Evolutionary conservation across 768 basidiomycete genomes (phyloP).

Genomic region (Hydnum rufescens): DNA sequence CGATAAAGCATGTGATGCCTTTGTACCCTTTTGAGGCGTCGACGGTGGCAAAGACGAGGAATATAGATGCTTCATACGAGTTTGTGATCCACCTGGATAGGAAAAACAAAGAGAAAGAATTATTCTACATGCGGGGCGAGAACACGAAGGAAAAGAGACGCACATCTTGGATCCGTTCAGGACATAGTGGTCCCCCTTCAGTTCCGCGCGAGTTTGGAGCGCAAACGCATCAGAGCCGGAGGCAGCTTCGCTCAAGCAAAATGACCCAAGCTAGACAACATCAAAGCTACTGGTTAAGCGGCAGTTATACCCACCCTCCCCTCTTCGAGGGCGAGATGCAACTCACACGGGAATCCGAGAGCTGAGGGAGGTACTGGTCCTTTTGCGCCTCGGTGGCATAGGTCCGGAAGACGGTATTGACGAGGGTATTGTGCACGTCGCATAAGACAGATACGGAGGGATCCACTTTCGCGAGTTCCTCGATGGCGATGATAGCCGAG

Average conservation of each 20-base stretch:
- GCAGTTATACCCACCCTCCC: background rate
- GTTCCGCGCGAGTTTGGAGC: constrained; percentile 77
- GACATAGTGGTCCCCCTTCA: constrained; percentile 68
- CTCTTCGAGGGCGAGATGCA: background rate
- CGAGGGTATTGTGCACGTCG: constrained; percentile 96
- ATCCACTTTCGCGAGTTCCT: constrained; percentile 91
- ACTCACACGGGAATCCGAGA: constrained; percentile 54
- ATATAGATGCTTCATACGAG: constrained; percentile 76
- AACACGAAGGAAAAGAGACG: background rate
- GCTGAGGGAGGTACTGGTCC: constrained; percentile 70
- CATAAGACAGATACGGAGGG: constrained; percentile 91
- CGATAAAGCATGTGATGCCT: constrained; percentile 94
- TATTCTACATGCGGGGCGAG: background rate
- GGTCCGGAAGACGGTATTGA: constrained; percentile 81
- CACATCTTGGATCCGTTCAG: constrained; percentile 93
- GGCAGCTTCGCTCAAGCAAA: constrained; percentile 81
- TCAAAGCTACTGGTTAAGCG: background rate
- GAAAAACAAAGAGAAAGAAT: background rate
- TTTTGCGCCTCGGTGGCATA: constrained; percentile 73
- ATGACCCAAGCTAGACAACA: constrained; percentile 77
- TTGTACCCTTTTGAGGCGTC: constrained; percentile 72
- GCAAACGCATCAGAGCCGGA: constrained; percentile 98
- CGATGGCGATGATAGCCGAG: constrained; percentile 87
- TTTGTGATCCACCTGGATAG: constrained; percentile 73
- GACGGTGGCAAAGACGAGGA: constrained; percentile 90